Percentiles rank a stretch among this genome's conserved stretches.
These are phyloP conservation scores for Rubus idaeus DNA, from an alignment of 306 rosid species.

Conservation along the genomic window DNA sequence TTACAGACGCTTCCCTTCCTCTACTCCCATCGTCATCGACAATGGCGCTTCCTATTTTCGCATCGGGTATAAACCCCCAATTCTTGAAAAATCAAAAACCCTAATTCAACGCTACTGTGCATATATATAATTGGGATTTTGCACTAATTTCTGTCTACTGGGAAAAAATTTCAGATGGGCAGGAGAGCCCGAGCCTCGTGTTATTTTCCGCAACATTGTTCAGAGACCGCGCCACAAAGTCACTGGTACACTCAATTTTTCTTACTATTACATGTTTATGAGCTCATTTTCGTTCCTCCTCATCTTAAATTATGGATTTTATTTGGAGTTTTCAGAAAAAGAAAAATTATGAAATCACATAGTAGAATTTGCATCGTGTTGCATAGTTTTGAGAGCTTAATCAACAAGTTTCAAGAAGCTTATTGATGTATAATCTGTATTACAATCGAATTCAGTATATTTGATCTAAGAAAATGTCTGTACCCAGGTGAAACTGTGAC, in stretches of 20 bases:
- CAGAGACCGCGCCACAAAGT: slow-evolving; percentile 96
- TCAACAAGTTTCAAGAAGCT: not conserved
- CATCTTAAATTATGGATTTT: not conserved
- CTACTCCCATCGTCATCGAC: slow-evolving; percentile 80
- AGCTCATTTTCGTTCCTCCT: not conserved
- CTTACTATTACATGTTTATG: no score
- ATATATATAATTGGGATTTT: not conserved
- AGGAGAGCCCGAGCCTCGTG: slow-evolving; percentile 90
- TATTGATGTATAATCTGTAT: not conserved
- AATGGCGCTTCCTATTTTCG: slow-evolving; percentile 88
- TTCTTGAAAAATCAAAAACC: slow-evolving; percentile 28
- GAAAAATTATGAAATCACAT: no score
- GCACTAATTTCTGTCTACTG: not conserved
- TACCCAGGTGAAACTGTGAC: slow-evolving; percentile 81
- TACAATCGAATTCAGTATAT: not conserved
- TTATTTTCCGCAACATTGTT: slow-evolving; percentile 95
- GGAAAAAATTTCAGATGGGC: slow-evolving; percentile 65
- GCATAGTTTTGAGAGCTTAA: not conserved
- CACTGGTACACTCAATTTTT: slow-evolving; percentile 45
- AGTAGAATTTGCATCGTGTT: not conserved
- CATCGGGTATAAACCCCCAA: slow-evolving; percentile 49
- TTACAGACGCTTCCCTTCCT: slow-evolving; percentile 49
- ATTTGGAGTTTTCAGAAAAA: not conserved
- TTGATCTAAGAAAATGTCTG: not conserved
- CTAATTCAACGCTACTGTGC: slow-evolving; percentile 31